These are phyloP conservation scores for Populus alba DNA, from an alignment of 345 rosid species.

Conservation along the genomic window DNA sequence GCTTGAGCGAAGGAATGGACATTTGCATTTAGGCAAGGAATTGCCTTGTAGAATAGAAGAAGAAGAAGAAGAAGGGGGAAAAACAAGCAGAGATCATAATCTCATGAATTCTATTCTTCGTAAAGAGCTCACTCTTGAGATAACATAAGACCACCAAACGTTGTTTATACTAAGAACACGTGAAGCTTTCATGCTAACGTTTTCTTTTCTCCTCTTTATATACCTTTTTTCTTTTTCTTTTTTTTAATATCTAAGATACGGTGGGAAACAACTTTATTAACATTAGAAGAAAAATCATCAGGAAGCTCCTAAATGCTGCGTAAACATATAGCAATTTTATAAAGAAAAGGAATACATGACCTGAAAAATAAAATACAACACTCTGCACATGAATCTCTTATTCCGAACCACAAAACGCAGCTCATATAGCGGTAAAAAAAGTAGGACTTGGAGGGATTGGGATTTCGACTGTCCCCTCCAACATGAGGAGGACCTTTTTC, in stretches of 20 bases:
- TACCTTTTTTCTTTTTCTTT: neutral
- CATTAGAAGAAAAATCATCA: too few species aligned
- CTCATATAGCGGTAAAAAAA: constrained; percentile 9
- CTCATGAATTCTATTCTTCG: neutral
- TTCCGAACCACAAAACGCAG: neutral
- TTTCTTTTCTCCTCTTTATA: neutral
- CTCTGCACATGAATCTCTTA: too few species aligned
- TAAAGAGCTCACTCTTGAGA: neutral
- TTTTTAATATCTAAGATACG: too few species aligned
- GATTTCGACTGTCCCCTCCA: constrained; percentile 30
- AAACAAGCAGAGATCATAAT: neutral
- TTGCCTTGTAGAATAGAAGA: neutral
- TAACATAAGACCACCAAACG: too few species aligned
- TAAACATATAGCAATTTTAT: too few species aligned
- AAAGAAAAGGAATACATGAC: too few species aligned
- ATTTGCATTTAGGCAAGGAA: neutral
- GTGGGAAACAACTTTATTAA: too few species aligned
- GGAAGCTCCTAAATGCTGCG: too few species aligned
- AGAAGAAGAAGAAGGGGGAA: neutral
- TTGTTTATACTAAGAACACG: neutral
- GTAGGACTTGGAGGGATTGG: constrained; percentile 12
- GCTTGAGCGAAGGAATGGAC: too few species aligned
- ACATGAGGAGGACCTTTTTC: constrained; percentile 28
- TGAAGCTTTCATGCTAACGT: neutral
- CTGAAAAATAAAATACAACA: too few species aligned